Evolutionary conservation across 768 basidiomycete genomes (phyloP).

Genomic region (Neoboletus magnificus): DNA sequence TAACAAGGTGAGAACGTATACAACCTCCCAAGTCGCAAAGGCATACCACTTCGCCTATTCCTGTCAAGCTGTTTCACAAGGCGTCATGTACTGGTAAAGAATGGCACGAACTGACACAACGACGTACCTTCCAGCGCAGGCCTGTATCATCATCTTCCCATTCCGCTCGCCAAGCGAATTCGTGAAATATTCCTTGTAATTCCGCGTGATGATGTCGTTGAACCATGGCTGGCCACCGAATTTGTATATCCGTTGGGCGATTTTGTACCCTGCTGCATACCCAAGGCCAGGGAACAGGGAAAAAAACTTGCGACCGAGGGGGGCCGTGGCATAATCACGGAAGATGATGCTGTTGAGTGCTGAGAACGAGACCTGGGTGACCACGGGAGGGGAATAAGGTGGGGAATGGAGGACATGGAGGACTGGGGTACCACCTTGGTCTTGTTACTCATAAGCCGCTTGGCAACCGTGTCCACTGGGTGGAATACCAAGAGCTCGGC

Average conservation of each 20-base stretch:
- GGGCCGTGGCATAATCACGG: slow-evolving; percentile 72
- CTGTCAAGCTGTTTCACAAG: slow-evolving; percentile 48
- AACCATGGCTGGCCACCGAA: slow-evolving; percentile 99
- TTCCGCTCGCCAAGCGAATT: slow-evolving; percentile 88
- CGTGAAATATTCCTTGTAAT: slow-evolving; percentile 81
- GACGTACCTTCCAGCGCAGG: slow-evolving; percentile 83
- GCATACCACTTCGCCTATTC: slow-evolving; percentile 91
- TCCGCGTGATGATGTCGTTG: slow-evolving; percentile 81
- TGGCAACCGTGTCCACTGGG: slow-evolving; percentile 97
- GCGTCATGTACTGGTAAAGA: neutral
- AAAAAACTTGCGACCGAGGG: slow-evolving; percentile 64
- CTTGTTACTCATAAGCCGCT: slow-evolving; percentile 98
- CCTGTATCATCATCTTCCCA: slow-evolving; percentile 95
- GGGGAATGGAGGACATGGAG: neutral
- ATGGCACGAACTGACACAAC: neutral
- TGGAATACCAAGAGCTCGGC: slow-evolving; percentile 95
- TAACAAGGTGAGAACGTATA: neutral
- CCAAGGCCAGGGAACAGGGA: slow-evolving; percentile 98
- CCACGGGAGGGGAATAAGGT: neutral
- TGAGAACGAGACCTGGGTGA: slow-evolving; percentile 54
- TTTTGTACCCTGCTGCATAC: slow-evolving; percentile 97
- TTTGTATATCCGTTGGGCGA: slow-evolving; percentile 92
- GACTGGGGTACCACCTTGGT: slow-evolving; percentile 48
- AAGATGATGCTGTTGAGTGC: slow-evolving; percentile 80
- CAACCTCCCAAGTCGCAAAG: neutral